Conservation (phyloP, 2,329 filamentous ascomycete genomes). For the Colletotrichum filicis region DNA sequence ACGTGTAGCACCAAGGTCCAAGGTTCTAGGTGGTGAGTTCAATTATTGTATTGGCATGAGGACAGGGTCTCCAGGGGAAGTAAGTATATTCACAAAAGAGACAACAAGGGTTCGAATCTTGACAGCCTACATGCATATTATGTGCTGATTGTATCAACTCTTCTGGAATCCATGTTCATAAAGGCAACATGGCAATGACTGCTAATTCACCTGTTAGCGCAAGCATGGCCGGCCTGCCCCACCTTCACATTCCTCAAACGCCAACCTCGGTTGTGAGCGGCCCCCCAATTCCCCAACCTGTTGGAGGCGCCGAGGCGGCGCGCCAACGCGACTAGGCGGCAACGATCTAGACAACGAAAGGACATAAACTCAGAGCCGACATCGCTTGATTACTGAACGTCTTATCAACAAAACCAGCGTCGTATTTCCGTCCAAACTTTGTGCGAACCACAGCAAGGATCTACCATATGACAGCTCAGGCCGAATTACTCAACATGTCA, state of each 20-base stretch:
- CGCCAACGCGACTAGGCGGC: neutral
- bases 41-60: too few species aligned
- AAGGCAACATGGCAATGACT: too few species aligned
- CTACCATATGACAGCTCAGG: neutral
- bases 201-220: neutral
- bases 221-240: neutral
- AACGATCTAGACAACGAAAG: neutral
- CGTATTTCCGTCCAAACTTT: neutral
- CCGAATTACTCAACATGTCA: neutral
- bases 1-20: too few species aligned
- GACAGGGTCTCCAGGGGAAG: too few species aligned
- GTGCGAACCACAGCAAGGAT: neutral
- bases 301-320: neutral
- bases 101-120: too few species aligned
- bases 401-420: neutral
- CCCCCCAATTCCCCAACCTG: neutral
- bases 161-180: neutral
- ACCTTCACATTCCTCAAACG: conserved; percentile 6
- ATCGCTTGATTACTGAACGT: conserved; percentile 11
- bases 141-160: neutral
- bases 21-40: too few species aligned
- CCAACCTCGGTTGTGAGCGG: conserved; percentile 24
- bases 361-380: neutral
- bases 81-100: too few species aligned
- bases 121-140: neutral